Base-by-base conservation (phyloP, 2,329 filamentous ascomycete genomes). In the Biscogniauxia marginata region DNA sequence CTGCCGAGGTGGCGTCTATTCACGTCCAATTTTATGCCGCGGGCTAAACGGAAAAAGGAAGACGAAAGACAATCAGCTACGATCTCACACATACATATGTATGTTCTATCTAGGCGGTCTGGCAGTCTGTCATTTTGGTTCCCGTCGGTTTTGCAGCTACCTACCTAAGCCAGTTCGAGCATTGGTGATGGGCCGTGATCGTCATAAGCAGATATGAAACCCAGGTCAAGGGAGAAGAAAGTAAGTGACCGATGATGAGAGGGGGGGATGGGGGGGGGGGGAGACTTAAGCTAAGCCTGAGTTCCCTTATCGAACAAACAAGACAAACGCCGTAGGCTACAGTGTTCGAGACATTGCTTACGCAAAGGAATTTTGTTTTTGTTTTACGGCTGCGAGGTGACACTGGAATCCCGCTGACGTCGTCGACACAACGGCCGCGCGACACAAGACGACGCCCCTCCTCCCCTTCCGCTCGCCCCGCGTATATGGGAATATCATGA, bases 1-100 rank as follows among this genome's bases (percentile, higher is more conserved):
- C 60, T 52, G 56, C 60, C 54, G 54, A 53, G 54, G 58, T 58
- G 56, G 55, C 58, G 52, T 60, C 60, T 58, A 56, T 46, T 52
- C 39, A 39, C 7, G 30, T 39, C 30, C 30, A 39, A 39, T 39
- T 39, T 39, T n/a, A 39, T 46, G 54, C 59, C 54, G 60, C 30
- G 56, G 57, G 55, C 48, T 53, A 49, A 46, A 20, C 19, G 22
- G 45, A 21, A 23, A n/a, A 46, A 18, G 45, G 4, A 3, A 21
- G 45, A 23, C 19, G 34, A 46, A 19, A 46, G 45, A 21, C 18
- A n/a, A 39, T 39, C 30, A 39, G 9, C 19, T 11, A 46, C 45
- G 45, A 20, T 43, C 25, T 43, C 8, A 39, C 24, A 23, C 49
- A 6, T 43, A 51, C 49, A 23, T 51, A 45, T 45, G 18, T 46